A percentile compares a stretch with the other conserved stretches of the same genome.
Conservation (phyloP, 2,329 filamentous ascomycete species). For the Cercospora zeae-maydis region DNA sequence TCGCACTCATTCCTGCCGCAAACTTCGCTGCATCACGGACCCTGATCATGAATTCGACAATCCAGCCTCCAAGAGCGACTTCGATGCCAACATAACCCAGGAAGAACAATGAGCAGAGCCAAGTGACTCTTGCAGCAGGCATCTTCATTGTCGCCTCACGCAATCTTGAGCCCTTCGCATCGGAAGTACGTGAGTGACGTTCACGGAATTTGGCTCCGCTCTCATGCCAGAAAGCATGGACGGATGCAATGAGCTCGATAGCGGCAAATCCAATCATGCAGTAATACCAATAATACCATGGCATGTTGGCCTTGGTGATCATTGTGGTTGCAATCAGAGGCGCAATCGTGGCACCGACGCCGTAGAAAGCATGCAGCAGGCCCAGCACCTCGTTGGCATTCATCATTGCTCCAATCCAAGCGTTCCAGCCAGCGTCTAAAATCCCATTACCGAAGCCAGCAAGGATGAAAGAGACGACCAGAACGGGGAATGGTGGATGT, state of each 20-base stretch:
- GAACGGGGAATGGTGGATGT: constrained; percentile 66
- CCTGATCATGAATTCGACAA: constrained; percentile 81
- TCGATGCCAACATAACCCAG: constrained; percentile 77
- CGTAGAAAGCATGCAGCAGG: constrained; percentile 68
- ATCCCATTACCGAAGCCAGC: constrained; percentile 70
- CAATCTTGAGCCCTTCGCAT: constrained; percentile 49
- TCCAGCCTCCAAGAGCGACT: constrained; percentile 74
- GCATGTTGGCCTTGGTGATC: constrained; percentile 59
- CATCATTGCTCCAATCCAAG: constrained; percentile 53
- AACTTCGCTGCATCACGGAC: constrained; percentile 68
- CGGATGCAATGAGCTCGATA: constrained; percentile 54
- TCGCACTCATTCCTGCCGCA: constrained; percentile 69
- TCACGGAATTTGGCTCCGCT: constrained; percentile 57
- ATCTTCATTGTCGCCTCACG: constrained; percentile 48
- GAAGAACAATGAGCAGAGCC: constrained; percentile 71
- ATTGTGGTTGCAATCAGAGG: constrained; percentile 70
- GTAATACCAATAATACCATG: constrained; percentile 75
- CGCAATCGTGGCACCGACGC: constrained; percentile 64
- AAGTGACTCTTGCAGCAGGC: constrained; percentile 57
- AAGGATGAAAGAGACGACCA: constrained; percentile 63
- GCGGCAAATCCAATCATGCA: constrained; percentile 62
- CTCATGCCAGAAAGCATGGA: constrained; percentile 61
- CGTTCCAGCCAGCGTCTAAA: constrained; percentile 59
- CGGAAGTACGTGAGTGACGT: constrained; percentile 44
- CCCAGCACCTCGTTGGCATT: constrained; percentile 65